phyloP scores from a whole-genome alignment of 2,329 filamentous ascomycete species.

The Zymoseptoria tritici region DNA sequence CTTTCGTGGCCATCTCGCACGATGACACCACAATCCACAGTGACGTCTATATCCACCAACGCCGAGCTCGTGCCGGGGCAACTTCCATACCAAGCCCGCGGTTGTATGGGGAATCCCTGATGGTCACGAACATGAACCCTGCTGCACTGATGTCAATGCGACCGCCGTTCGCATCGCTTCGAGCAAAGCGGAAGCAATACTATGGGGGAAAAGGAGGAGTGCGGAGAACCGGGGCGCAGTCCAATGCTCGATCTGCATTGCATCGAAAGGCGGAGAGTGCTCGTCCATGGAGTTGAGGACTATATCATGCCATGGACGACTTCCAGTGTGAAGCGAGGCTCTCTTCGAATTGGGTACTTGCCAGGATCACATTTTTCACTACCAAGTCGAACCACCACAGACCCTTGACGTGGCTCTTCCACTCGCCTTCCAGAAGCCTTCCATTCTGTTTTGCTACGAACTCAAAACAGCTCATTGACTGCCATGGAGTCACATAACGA shows the following conservation, averaged over 20 bases:
- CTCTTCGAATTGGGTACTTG: background rate
- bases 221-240: background rate
- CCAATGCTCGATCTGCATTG: background rate
- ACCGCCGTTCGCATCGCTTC: background rate
- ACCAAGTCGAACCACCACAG: background rate
- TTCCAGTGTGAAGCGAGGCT: background rate
- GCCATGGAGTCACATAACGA: conserved; percentile 4
- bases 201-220: background rate
- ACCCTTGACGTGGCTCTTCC: background rate
- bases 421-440: background rate
- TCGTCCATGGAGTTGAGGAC: background rate
- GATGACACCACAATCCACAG: background rate
- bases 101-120: background rate
- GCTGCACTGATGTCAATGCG: background rate
- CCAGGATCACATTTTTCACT: background rate
- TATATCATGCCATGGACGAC: background rate
- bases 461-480: background rate
- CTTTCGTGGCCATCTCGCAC: background rate
- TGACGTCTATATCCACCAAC: background rate
- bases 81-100: background rate
- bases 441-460: background rate
- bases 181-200: background rate
- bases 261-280: background rate
- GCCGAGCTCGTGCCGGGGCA: background rate
- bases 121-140: background rate